Evolutionary conservation across 1,284 basidiomycete species (phyloP), one percentile per base, ranked within the genome.

Genomic region (Fomes fomentarius): DNA sequence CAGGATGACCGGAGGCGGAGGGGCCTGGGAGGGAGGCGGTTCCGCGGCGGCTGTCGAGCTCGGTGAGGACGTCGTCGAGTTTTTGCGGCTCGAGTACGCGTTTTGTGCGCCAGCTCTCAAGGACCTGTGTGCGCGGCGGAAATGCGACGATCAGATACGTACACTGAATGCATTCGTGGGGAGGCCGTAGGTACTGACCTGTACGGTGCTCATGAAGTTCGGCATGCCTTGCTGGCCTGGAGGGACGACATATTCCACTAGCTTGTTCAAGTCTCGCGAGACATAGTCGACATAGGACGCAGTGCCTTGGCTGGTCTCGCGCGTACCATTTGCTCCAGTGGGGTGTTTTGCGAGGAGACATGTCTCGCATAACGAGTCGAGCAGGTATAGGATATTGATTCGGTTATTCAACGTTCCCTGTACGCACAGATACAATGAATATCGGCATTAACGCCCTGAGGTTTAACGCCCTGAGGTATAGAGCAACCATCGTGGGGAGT

Each of bases 341-440:
- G 81, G 79, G 0, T 84, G 80, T 60, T 84, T 87, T 35, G 84
- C 81, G 17, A 87, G 74, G 0, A 90, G 76, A 30, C 85, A 91
- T 0, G 85, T 82, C 66, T 94, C 93, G 69, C 90, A 92, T 9
- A 98, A 78, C 0, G 88, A 84, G 71, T 97, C 95, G 53, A 98
- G 83, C 67, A 96, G 88, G 71, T 97, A 95, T 0, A 98, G 75
- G 55, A 97, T 89, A 73, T 97, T 97, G 66, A 98, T 95, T 17
- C 93, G 84, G 21, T 89, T 85, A 70, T 97, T 97, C 37, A 97
- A 85, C 1, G 89, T 87, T 35, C 89, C 93, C 91, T 95, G 44
- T 19, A 37, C 14, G 50, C 42, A 12, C 24, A 54, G 34, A 37
- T 24, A 44, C 12, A 41, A 44, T 49, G 40, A 61, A 45, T 26